Conservation (phyloP, 345 rosid species). For the Rhodomyrtus tomentosa region DNA sequence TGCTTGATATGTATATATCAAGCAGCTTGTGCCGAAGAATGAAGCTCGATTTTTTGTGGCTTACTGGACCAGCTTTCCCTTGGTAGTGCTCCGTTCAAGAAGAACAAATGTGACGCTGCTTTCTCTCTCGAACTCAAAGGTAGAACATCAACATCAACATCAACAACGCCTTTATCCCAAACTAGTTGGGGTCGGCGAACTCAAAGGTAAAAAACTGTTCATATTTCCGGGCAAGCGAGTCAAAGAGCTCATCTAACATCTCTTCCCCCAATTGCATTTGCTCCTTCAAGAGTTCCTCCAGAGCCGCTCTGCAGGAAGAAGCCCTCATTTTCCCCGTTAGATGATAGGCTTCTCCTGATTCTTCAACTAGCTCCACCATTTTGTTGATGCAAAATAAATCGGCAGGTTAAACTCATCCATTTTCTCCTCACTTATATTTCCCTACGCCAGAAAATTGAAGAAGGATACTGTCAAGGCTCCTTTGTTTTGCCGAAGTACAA, state of each 20-base stretch:
- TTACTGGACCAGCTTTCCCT: background rate
- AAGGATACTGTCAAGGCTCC: background rate
- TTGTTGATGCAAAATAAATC: background rate
- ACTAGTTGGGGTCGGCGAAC: no score
- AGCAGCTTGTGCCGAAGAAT: background rate
- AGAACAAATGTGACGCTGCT: background rate
- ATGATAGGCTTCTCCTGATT: background rate
- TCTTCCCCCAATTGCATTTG: background rate
- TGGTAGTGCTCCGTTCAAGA: background rate
- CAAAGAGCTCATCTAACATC: background rate
- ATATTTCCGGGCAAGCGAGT: accelerated
- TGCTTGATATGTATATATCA: background rate
- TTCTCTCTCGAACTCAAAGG: background rate
- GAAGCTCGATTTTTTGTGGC: background rate
- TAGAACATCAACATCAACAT: no score
- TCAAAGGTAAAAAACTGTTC: background rate
- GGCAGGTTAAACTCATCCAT: background rate
- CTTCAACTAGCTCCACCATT: background rate
- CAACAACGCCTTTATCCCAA: no score
- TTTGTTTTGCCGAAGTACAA: background rate
- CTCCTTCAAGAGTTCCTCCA: background rate
- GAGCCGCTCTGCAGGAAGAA: no score
- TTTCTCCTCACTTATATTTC: background rate
- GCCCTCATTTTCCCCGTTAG: no score
- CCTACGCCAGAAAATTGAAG: background rate